Evolutionary conservation across 176 grass and related monocot species (phyloP), one percentile per base, ranked within the genome.

Genomic region (Hsuehochloa calcarea): DNA sequence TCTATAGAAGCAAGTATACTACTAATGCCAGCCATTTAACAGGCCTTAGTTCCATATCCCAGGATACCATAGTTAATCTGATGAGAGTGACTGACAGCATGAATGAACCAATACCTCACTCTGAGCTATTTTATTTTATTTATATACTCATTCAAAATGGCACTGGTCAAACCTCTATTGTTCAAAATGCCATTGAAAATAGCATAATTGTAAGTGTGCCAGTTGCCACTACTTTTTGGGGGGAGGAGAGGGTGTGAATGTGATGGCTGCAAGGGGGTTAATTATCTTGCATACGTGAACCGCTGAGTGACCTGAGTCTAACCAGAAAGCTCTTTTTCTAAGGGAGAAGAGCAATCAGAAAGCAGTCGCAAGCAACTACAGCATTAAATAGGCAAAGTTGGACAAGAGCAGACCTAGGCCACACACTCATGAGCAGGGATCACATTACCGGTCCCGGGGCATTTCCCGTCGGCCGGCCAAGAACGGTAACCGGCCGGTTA

Each of bases 101-200:
- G 6, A 34, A 40, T 31, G 19, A 83, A 83, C 55, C 47, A 83
- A 71, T 29, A 71, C 10, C 37, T 29, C 19, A 25, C 19, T 66
- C 16, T 5, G 25, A 54, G 59, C 34, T 66, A 50, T 34, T 55
- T 65, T 43, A 64, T 29, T 81, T 68, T 68, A 75, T 52, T 46
- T 58, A 47, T 20, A 74, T 37, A 31, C 71, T 31, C 8, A 51
- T 17, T 31, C 31, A 41, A 61, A 77, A 88, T 71, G 70, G 11
- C 19, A 34, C 74, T 20, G 31, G 34, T 55, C 0, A 72, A 79
- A 67, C n/a, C 17, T 55, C 12, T 56, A 55, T 74, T 74, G 59
- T 6, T 63, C 13, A 44, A 79, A 70, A 88, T 70, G 35, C 26
- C 55, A 82, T 72, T 19, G 52, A 80, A 60, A 69, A 77, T 41